Base-by-base conservation (phyloP, 2,329 filamentous ascomycete genomes). In the Aspergillus felis region DNA sequence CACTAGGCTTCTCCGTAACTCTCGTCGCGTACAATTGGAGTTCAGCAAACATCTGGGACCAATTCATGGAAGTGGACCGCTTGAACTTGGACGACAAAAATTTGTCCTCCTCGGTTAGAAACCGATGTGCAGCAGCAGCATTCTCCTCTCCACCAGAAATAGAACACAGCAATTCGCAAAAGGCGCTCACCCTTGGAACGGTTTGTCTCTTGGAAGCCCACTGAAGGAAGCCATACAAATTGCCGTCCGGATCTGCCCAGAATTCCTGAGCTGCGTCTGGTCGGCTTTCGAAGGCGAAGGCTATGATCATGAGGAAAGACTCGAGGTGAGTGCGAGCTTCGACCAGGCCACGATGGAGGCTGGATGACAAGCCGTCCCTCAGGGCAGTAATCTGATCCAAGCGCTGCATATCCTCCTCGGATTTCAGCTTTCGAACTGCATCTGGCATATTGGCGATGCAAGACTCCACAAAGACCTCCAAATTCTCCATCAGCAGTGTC, bases 131-230 rank as follows among this genome's bases (percentile, higher is more conserved):
- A 17, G 89, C 84, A 54, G 88, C 87, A 28, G 94, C 93, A 66
- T 91, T 94, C 54, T 90, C 85, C 54, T 91, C 85, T 53, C 91
- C 91, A 53, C 88, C 87, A 0, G 94, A 91, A 50, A 99, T 87
- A 1, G 92, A 89, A 68, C 92, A 90, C 17, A 99, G 80, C 87
- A 99, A 93, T 71, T 97, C 93, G 73, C 94, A 99, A 66, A 97
- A 99, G 12, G 93, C 92, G 60, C 91, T 94, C 58, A 96, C 92
- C 25, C 96, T 83, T n/a, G 94, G 94, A 0, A 95, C 97, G 0
- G 95, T 96, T 59, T 96, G 92, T 66, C 94, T 84, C 65, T 91
- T 88, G 3, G 94, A 96, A n/a, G 92, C 90, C 94, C 94, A 99
- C 62, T 96, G 90, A 71, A 99, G 82, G 71, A 99, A 99, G 0